phyloP scores from a whole-genome alignment of 2,329 filamentous ascomycete species.

The Colletotrichum camelliae region DNA sequence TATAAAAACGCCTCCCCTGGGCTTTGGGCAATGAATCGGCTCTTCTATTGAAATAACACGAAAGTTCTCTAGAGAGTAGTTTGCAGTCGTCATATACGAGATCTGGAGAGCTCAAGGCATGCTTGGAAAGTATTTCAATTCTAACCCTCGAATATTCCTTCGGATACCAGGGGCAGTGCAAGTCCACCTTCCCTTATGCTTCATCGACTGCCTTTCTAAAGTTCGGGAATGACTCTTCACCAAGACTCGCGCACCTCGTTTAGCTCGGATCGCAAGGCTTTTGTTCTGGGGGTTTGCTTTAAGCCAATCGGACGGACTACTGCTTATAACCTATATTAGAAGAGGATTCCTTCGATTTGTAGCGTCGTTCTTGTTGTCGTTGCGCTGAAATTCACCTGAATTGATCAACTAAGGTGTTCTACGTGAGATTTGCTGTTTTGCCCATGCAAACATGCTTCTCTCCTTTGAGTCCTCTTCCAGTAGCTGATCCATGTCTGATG shows the following conservation, averaged over 20 bases:
- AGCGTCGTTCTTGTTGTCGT: too few relatives aligned
- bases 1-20: too few relatives aligned
- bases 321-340: too few relatives aligned
- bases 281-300: too few relatives aligned
- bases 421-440: not conserved
- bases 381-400: rapidly evolving
- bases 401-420: rapidly evolving
- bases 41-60: not conserved
- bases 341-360: too few relatives aligned
- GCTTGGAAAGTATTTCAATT: not conserved
- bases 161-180: not conserved
- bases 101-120: not conserved
- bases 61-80: not conserved
- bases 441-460: not conserved
- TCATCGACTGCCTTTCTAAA: rapidly evolving
- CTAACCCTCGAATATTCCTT: rapidly evolving
- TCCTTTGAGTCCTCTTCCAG: not conserved
- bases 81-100: not conserved
- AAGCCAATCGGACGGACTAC: too few relatives aligned
- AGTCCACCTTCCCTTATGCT: not conserved
- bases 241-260: rapidly evolving
- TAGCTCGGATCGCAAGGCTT: too few relatives aligned
- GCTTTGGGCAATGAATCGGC: not conserved
- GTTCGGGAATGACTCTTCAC: rapidly evolving
- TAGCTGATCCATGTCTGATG: not conserved